Evolutionary conservation across 2,329 filamentous ascomycete genomes (phyloP).

Genomic region (Trichoderma hamatum): DNA sequence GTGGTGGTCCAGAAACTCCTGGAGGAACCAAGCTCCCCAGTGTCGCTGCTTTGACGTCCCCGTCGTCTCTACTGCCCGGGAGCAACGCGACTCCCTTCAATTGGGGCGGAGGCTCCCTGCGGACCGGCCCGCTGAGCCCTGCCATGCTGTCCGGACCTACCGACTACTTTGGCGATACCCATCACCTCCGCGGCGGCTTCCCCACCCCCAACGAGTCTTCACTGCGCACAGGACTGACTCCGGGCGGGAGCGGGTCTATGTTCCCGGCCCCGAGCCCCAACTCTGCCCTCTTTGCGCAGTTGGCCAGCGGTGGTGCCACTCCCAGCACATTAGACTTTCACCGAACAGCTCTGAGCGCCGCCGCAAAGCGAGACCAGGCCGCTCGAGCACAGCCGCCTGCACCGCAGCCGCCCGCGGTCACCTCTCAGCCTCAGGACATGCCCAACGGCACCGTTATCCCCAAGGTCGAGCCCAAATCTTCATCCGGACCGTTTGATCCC

Average conservation of each 20-base stretch:
- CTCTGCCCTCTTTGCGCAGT: slow-evolving; percentile 76
- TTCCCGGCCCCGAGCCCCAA: slow-evolving; percentile 91
- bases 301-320: slow-evolving; percentile 81
- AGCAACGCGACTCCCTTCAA: slow-evolving; percentile 72
- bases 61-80: slow-evolving; percentile 76
- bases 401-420: slow-evolving; percentile 37
- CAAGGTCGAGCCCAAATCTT: slow-evolving; percentile 55
- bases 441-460: slow-evolving; percentile 44
- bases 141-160: slow-evolving; percentile 93
- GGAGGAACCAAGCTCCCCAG: slow-evolving; percentile 82
- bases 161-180: slow-evolving; percentile 86
- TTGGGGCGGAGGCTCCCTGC: slow-evolving; percentile 82
- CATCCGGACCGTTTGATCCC: slow-evolving; percentile 73
- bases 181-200: slow-evolving; percentile 78
- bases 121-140: slow-evolving; percentile 91
- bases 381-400: slow-evolving; percentile 32
- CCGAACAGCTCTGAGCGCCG: slow-evolving; percentile 83
- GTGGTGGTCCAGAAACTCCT: slow-evolving; percentile 72
- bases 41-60: slow-evolving; percentile 88
- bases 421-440: slow-evolving; percentile 60
- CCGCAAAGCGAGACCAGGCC: slow-evolving; percentile 61
- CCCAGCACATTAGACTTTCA: slow-evolving; percentile 94
- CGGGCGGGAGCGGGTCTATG: slow-evolving; percentile 95
- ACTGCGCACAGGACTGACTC: slow-evolving; percentile 85
- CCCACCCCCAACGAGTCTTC: slow-evolving; percentile 97